Percentiles rank a stretch among this genome's conserved stretches.
phyloP scores from a whole-genome alignment of 495 filamentous ascomycete genomes.

The Acidomyces sp. region DNA sequence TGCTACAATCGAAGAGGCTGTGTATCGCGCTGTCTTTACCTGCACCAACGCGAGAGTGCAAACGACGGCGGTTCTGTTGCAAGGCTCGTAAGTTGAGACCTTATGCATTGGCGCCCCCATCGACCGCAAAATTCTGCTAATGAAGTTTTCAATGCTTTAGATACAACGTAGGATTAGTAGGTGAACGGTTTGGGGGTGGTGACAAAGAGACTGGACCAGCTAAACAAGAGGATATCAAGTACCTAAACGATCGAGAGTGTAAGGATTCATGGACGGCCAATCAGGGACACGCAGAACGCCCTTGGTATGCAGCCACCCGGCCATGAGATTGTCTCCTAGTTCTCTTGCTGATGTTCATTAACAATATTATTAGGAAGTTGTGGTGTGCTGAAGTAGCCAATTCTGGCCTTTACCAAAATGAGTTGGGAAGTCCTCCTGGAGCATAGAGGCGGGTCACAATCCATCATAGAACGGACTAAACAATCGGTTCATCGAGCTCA shows the following conservation, averaged over 20 bases:
- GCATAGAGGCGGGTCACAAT: too few relatives aligned
- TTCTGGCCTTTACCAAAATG: constrained; percentile 26
- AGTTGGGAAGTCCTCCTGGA: constrained; percentile 12
- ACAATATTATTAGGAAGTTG: too few relatives aligned
- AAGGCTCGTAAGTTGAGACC: too few relatives aligned
- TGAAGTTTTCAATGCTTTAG: too few relatives aligned
- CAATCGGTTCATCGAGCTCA: too few relatives aligned
- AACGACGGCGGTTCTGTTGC: constrained; percentile 24
- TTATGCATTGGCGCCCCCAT: too few relatives aligned
- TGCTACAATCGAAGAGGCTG: constrained; percentile 24
- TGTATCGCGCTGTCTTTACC: constrained; percentile 28
- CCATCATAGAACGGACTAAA: too few relatives aligned
- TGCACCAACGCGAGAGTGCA: constrained; percentile 26
- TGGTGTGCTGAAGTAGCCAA: constrained; percentile 28
- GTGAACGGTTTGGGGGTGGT: constrained; percentile 22
- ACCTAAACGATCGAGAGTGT: constrained; percentile 26
- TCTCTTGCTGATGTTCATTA: too few relatives aligned
- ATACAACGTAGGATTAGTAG: constrained; percentile 19
- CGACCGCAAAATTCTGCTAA: too few relatives aligned
- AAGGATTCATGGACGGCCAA: constrained; percentile 24
- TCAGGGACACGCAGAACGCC: constrained; percentile 12
- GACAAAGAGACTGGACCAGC: constrained; percentile 29
- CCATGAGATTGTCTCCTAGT: too few relatives aligned
- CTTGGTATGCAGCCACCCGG: too few relatives aligned
- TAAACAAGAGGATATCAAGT: constrained; percentile 26